These are phyloP conservation scores for Rhodotorula sp. DNA, from an alignment of 1,284 basidiomycete genomes.

Conservation along the genomic window DNA sequence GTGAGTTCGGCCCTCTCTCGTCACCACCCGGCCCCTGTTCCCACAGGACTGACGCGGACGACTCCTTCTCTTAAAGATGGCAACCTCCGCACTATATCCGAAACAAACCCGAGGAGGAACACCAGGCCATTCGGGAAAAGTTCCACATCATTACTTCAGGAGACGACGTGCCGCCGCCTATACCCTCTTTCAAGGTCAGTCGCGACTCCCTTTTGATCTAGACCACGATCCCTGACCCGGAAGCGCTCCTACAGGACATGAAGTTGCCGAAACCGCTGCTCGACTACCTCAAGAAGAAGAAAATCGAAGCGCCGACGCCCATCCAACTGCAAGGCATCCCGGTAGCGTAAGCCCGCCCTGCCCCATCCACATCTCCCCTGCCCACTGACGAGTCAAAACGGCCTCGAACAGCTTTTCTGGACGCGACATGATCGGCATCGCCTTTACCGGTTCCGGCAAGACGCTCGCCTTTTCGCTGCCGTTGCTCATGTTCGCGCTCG, in stretches of 20 bases:
- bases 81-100: constrained; percentile 78
- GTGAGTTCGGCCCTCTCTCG: constrained; percentile 53
- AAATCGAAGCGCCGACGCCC: constrained; percentile 84
- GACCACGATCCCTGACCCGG: no score
- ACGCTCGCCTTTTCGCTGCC: constrained; percentile 53
- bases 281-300: constrained; percentile 75
- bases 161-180: constrained; percentile 87
- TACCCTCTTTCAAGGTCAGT: constrained; percentile 79
- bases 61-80: constrained; percentile 62
- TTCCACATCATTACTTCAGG: constrained; percentile 77
- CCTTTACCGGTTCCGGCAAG: constrained; percentile 54
- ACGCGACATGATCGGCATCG: constrained; percentile 54
- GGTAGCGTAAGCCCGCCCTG: constrained; percentile 57
- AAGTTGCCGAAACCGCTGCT: constrained; percentile 86
- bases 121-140: constrained; percentile 76
- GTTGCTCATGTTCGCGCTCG: constrained; percentile 75
- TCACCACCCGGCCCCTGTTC: background rate
- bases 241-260: constrained; percentile 73
- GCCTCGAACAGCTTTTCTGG: constrained; percentile 45
- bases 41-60: background rate
- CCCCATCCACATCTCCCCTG: background rate
- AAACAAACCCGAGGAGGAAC: constrained; percentile 65
- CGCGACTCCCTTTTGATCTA: background rate
- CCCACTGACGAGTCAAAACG: background rate
- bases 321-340: constrained; percentile 98